Base-by-base conservation (phyloP, 192 early-diverging fungal genomes). In the Spizellomyces punctatus region DNA sequence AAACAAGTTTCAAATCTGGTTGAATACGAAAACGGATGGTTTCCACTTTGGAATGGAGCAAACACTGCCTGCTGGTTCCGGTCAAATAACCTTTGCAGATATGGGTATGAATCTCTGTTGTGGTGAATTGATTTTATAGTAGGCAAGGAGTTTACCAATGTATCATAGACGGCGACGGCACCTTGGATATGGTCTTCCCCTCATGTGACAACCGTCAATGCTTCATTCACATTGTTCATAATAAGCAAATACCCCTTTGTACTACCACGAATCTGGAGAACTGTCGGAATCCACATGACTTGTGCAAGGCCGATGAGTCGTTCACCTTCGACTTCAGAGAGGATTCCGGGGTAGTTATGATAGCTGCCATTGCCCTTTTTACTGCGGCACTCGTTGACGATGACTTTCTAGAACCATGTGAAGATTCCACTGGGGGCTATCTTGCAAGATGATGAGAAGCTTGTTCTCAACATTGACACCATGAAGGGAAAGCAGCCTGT, bases 31-130 rank as follows among this genome's bases (percentile, higher is more conserved):
- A 41, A 71, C 85, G 10, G 42, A 81, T 46, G 92, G 93, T 6
- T 94, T 90, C 71, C 71, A 75, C 44, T 88, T 91, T 66, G 82
- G 82, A n/a, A 76, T 81, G 58, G 74, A 77, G 6, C 82, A 89
- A 5, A 69, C 80, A 41, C 76, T 96, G 46, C 93, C 93, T 8
- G 64, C 75, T 0, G 82, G 82, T 8, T 77, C 88, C 46, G 96
- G 94, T 5, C 90, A 85, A 41, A 82, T 98, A 43, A 85, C 91
- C 5, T 96, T 98, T 83, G 93, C 92, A 19, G 96, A 98, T 67
- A 92, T 98, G 68, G 91, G 85, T 87, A 58, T 59, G 72, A 62
- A 36, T 42, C 41, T n/a, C 54, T n/a, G n/a, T 22, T 56, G 27
- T 56, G n/a, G 54, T 56, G n/a, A 19, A 22, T n/a, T 7, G 54